Base-by-base conservation (phyloP, 306 rosid genomes). In the Parietaria judaica region DNA sequence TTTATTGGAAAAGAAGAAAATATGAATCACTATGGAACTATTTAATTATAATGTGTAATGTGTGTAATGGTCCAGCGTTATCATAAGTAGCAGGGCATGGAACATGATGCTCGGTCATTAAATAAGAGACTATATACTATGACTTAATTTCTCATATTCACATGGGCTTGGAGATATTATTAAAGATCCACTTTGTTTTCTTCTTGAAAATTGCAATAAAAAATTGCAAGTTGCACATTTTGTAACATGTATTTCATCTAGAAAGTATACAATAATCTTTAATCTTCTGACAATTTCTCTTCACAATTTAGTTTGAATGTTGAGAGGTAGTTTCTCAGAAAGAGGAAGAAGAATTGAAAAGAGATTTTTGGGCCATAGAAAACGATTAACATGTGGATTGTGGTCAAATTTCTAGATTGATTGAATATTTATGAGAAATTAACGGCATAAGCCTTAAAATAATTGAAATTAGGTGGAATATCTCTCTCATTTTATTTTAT, bases 91-190 rank as follows among this genome's bases (percentile, higher is more conserved):
- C 51, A 70, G 56, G 75, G 57, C 67, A 61, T 61, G 67, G 55
- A 65, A 48, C 74, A 59, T 41, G 74, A 64, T 54, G 71, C 69
- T 67, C 48, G 23, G 11, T 12, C 37, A 49, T 47, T 65, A 39
- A 54, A 74, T 50, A 55, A 39, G 60, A 11, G 64, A 66, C 23
- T 57, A 61, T 23, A 23, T 23, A 23, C 23, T 15, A 63, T 51
- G 16, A 43, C 65, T 31, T 45, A 59, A n/a, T 51, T 14, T 12
- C 41, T 70, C 65, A 55, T 60, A 13, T 45, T 75, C 80, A 76
- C 76, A 71, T 76, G 75, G 60, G 70, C 56, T 45, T 41, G 80
- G 62, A 48, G 56, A 51, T 14, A 14, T 63, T 11, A 44, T 17
- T 62, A 54, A 48, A 37, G 50, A 48, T 46, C 11, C 63, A 49